Evolutionary conservation across 768 basidiomycete genomes (phyloP).

Genomic region (Auriscalpium orientale): DNA sequence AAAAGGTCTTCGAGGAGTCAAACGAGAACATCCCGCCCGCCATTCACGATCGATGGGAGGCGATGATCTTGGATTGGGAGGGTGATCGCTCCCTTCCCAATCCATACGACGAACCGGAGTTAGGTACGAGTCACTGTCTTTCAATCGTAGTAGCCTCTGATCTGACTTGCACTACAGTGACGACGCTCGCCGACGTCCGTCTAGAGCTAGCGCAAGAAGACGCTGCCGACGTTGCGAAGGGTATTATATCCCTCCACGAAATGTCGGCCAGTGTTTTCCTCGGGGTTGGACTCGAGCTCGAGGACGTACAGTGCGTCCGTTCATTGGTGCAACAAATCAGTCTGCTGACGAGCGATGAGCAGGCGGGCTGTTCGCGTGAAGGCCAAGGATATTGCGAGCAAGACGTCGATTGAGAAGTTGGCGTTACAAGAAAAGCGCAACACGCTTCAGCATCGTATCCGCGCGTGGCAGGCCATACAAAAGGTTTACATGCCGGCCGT

Average conservation of each 20-base stretch:
- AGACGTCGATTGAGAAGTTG: background rate
- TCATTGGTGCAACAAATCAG: background rate
- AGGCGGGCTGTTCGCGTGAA: background rate
- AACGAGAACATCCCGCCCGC: background rate
- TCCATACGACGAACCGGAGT: background rate
- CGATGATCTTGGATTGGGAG: background rate
- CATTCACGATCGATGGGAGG: background rate
- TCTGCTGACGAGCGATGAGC: background rate
- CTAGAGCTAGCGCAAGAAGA: background rate
- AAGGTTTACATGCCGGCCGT: conserved; percentile 3
- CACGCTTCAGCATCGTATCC: conserved; percentile 1
- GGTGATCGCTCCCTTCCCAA: background rate
- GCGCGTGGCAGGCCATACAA: conserved; percentile 2
- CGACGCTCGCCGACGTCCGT: background rate
- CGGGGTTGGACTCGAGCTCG: background rate
- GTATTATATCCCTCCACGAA: background rate
- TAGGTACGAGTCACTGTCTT: background rate
- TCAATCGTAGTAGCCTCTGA: background rate
- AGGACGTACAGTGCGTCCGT: background rate
- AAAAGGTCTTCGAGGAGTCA: background rate
- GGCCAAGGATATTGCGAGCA: too few species aligned
- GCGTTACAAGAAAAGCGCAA: conserved; percentile 2
- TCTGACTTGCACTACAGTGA: background rate
- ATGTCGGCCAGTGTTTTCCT: background rate
- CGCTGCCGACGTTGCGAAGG: background rate